Conservation (phyloP, 176 grass and related monocot species). For the Hsuehochloa calcarea region DNA sequence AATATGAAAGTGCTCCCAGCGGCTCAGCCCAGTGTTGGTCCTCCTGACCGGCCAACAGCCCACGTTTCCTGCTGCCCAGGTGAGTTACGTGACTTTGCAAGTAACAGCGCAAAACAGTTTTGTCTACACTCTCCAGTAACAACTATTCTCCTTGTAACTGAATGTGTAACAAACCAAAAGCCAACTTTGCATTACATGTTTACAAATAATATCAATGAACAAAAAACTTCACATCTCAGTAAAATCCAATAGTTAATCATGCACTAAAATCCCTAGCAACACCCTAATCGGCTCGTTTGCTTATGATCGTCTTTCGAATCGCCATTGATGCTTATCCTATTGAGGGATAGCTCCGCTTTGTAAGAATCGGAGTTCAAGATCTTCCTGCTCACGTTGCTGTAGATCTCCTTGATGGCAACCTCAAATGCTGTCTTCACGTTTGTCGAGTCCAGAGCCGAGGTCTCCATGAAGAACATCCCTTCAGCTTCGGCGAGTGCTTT, state of each 20-base stretch:
- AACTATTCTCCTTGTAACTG: constrained; percentile 29
- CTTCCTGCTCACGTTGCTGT: constrained; percentile 80
- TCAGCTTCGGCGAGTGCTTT: constrained; percentile 73
- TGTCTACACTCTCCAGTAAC: neutral
- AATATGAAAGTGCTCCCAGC: neutral
- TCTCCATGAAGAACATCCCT: constrained; percentile 93
- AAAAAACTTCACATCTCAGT: neutral
- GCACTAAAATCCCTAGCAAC: constrained; percentile 52
- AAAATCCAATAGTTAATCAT: constrained; percentile 37
- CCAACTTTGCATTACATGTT: constrained; percentile 31
- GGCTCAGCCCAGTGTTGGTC: neutral
- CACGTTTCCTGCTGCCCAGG: neutral
- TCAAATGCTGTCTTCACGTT: constrained; percentile 81
- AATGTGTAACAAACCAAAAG: constrained; percentile 25
- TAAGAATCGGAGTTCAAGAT: constrained; percentile 73
- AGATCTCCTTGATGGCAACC: constrained; percentile 80
- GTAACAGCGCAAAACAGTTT: constrained; percentile 1
- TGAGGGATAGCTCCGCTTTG: constrained; percentile 72
- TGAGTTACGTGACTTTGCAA: neutral
- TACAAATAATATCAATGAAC: constrained; percentile 29
- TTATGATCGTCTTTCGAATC: constrained; percentile 53
- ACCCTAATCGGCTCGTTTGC: constrained; percentile 52
- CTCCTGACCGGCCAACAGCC: neutral
- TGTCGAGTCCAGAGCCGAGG: constrained; percentile 73
- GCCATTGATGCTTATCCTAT: constrained; percentile 74